Evolutionary conservation across 139 green algal species (phyloP).

Genomic region (Haematococcus sp.): DNA sequence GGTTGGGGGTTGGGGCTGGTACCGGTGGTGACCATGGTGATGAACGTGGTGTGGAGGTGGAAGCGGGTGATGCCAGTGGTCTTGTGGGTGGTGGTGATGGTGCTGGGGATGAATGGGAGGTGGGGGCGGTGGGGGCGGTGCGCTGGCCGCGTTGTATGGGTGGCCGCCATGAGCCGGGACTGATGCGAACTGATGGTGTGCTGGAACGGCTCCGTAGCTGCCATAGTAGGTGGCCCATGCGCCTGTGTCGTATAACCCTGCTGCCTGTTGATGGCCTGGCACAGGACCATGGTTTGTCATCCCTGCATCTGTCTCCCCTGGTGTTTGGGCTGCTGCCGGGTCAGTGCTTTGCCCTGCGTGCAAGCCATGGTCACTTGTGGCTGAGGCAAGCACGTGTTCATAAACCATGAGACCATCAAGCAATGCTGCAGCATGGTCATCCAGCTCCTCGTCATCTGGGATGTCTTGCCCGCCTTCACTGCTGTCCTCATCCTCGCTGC

Average conservation of each 20-base stretch:
- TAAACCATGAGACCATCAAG: slow-evolving; percentile 6
- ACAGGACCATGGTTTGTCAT: not conserved
- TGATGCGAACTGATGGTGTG: too few relatives aligned
- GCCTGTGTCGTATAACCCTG: too few relatives aligned
- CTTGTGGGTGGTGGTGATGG: not conserved
- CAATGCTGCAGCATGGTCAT: slow-evolving; percentile 15
- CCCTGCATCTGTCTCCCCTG: not conserved
- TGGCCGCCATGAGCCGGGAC: too few relatives aligned
- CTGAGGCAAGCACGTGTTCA: not conserved
- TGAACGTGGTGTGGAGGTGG: not conserved
- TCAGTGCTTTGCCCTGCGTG: too few relatives aligned
- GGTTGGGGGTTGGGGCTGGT: too few relatives aligned
- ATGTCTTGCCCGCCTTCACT: slow-evolving; percentile 13
- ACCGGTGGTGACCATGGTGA: too few relatives aligned
- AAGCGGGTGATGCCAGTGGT: not conserved
- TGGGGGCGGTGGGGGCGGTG: not conserved
- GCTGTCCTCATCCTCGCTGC: not conserved
- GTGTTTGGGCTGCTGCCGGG: not conserved
- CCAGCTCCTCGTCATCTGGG: slow-evolving; percentile 12
- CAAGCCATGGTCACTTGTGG: not conserved
- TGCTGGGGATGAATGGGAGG: not conserved
- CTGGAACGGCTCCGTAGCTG: too few relatives aligned
- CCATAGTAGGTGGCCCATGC: too few relatives aligned
- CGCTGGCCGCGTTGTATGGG: too few relatives aligned
- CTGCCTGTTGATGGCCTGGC: not conserved